These are phyloP conservation scores for Sporothrix brasiliensis DNA, from an alignment of 2,329 filamentous ascomycete genomes.

Conservation along the genomic window DNA sequence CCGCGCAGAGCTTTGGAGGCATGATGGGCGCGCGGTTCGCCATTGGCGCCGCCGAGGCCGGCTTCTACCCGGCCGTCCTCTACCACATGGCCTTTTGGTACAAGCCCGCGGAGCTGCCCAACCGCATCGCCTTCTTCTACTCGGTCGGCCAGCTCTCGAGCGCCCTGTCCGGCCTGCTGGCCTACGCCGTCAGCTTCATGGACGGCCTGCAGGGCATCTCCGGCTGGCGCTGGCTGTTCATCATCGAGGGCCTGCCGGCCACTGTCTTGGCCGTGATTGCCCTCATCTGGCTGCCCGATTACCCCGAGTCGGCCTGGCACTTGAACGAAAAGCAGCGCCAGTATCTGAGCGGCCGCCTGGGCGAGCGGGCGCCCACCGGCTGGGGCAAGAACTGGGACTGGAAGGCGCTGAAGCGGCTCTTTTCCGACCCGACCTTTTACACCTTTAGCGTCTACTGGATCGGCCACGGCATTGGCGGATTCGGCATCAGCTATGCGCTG, in stretches of 20 bases:
- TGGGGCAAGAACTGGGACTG: conserved; percentile 43
- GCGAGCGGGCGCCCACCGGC: conserved; percentile 41
- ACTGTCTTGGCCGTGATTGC: conserved; percentile 56
- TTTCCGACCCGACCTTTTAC: conserved; percentile 45
- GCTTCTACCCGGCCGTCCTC: conserved; percentile 44
- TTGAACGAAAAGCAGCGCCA: conserved; percentile 72
- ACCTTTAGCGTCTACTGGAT: conserved; percentile 48
- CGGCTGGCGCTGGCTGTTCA: conserved; percentile 69
- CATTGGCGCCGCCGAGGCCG: conserved; percentile 45
- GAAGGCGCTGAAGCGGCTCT: conserved; percentile 39
- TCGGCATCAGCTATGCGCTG: conserved; percentile 46
- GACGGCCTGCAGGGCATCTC: conserved; percentile 41
- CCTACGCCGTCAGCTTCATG: conserved; percentile 47
- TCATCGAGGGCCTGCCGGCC: conserved; percentile 68
- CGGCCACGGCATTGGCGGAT: conserved; percentile 49
- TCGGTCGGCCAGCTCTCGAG: conserved; percentile 43
- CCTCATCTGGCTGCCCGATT: conserved; percentile 77
- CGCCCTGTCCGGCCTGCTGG: conserved; percentile 44
- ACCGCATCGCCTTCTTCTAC: conserved; percentile 47
- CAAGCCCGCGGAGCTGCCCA: conserved; percentile 43
- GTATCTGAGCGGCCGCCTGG: conserved; percentile 66
- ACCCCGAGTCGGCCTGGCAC: conserved; percentile 76
- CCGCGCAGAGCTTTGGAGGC: conserved; percentile 43
- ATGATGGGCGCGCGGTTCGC: conserved; percentile 47
- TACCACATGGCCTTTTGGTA: conserved; percentile 49